These are phyloP conservation scores for Penicillium sp. DNA, from an alignment of 2,329 filamentous ascomycete species.

Conservation along the genomic window DNA sequence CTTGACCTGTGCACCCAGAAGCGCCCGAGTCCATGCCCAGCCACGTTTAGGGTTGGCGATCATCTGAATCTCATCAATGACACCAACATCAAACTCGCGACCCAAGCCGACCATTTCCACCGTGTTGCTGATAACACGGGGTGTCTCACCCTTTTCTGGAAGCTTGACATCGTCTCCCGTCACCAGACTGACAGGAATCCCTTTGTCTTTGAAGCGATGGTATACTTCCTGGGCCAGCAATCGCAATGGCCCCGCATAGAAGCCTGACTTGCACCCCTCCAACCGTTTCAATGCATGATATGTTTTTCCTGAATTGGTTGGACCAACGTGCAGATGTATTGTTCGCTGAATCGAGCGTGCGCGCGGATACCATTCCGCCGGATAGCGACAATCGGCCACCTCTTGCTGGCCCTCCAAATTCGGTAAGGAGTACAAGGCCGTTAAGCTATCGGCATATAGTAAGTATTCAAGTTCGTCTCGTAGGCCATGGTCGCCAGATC, in stretches of 20 bases:
- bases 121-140: slow-evolving; percentile 71
- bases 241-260: slow-evolving; percentile 86
- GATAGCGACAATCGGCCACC: slow-evolving; percentile 78
- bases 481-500: slow-evolving; percentile 48
- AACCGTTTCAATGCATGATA: slow-evolving; percentile 85
- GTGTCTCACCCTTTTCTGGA: slow-evolving; percentile 49
- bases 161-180: slow-evolving; percentile 85
- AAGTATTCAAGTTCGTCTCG: slow-evolving; percentile 57
- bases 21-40: slow-evolving; percentile 89
- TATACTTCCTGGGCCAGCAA: slow-evolving; percentile 94
- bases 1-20: slow-evolving; percentile 77
- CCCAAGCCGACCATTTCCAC: slow-evolving; percentile 77
- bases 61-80: slow-evolving; percentile 99
- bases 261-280: slow-evolving; percentile 66
- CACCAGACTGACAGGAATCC: slow-evolving; percentile 68
- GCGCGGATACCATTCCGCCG: slow-evolving; percentile 84
- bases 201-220: slow-evolving; percentile 72
- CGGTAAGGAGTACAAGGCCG: slow-evolving; percentile 50
- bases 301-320: slow-evolving; percentile 97
- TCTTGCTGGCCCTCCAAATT: slow-evolving; percentile 56
- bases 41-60: slow-evolving; percentile 73
- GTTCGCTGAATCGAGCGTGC: slow-evolving; percentile 74
- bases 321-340: slow-evolving; percentile 88
- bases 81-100: slow-evolving; percentile 69
- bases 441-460: slow-evolving; percentile 62